Evolutionary conservation across 148 eudicot species (phyloP), one percentile per base, ranked within the genome.

Genomic region (Linanthus parryae): DNA sequence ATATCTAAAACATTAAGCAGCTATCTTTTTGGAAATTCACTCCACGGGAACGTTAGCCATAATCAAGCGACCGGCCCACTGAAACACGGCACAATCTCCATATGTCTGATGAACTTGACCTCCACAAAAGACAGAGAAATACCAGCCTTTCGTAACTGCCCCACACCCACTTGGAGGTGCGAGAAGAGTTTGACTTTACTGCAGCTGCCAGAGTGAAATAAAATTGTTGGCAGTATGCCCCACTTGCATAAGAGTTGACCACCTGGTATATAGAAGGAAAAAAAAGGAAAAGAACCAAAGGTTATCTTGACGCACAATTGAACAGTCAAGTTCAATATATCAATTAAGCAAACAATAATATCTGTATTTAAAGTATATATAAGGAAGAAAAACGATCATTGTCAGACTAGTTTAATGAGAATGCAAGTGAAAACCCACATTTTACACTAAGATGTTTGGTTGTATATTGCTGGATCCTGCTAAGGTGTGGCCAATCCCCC

Each of bases 171-270:
- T 65, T 64, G 56, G 85, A 74, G 96, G 98, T 84, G 94, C 77
- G 88, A 81, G 94, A 71, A 71, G 54, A 71, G 58, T 73, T 69
- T 45, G 59, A 72, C 43, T 68, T 81, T 74, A 43, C 68, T 68
- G 73, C 71, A 87, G 86, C 83, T 67, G 98, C 98, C 98, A 87
- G 98, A 84, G 85, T 92, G 94, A 77, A 84, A 30, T 56, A 73
- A 71, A 74, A 65, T 67, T 59, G 72, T 63, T 41, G 51, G 64
- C 62, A 58, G 62, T 62, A 27, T 34, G 59, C 48, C 50, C 31
- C 25, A 45, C 25, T 45, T 58, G 58, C 59, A 45, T 52, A 43
- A 52, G 67, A 73, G 75, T 58, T 68, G 28, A 65, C 55, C 24
- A 59, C 75, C 83, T 73, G 74, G 51, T 43, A 37, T 38, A 59